Evolutionary conservation across 805 yeast species (phyloP).

Genomic region (Priceomyces melissophilus): DNA sequence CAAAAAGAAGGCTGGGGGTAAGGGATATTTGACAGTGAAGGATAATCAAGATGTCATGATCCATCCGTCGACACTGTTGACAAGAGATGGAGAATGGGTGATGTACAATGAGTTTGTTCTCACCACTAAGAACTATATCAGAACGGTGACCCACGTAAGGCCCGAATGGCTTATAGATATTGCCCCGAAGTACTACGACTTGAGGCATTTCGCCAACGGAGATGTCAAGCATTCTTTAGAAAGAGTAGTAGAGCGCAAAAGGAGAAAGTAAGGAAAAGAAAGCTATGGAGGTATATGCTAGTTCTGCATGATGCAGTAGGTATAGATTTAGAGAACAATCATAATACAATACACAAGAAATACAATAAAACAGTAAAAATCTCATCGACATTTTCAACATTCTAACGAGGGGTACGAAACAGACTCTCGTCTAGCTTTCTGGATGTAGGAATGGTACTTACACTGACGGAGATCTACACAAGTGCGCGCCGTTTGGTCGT

Average conservation of each 20-base stretch:
- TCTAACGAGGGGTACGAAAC: too few relatives aligned
- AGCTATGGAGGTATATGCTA: too few relatives aligned
- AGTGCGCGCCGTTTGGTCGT: too few relatives aligned
- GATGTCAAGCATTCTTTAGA: conserved; percentile 70
- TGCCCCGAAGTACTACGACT: conserved; percentile 69
- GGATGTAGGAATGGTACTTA: too few relatives aligned
- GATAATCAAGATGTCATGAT: conserved; percentile 94
- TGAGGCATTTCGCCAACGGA: conserved; percentile 61
- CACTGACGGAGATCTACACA: too few relatives aligned
- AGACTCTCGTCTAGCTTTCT: too few relatives aligned
- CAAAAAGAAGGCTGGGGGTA: conserved; percentile 74
- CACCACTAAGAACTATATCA: conserved; percentile 87
- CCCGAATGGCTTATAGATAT: conserved; percentile 90
- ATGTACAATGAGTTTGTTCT: conserved; percentile 93
- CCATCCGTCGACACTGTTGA: conserved; percentile 89
- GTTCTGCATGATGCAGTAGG: too few relatives aligned
- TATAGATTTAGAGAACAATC: too few relatives aligned
- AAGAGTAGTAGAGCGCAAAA: conserved; percentile 44
- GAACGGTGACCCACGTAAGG: conserved; percentile 87
- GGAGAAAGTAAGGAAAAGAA: conserved; percentile 9
- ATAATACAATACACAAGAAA: too few relatives aligned
- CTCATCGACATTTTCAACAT: too few relatives aligned
- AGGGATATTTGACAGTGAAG: conserved; percentile 84
- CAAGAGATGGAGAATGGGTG: conserved; percentile 90
- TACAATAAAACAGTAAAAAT: too few relatives aligned